A percentile compares a stretch with the other conserved stretches of the same genome.
phyloP scores from a whole-genome alignment of 2,329 filamentous ascomycete genomes.

The Cladosporium velox region DNA sequence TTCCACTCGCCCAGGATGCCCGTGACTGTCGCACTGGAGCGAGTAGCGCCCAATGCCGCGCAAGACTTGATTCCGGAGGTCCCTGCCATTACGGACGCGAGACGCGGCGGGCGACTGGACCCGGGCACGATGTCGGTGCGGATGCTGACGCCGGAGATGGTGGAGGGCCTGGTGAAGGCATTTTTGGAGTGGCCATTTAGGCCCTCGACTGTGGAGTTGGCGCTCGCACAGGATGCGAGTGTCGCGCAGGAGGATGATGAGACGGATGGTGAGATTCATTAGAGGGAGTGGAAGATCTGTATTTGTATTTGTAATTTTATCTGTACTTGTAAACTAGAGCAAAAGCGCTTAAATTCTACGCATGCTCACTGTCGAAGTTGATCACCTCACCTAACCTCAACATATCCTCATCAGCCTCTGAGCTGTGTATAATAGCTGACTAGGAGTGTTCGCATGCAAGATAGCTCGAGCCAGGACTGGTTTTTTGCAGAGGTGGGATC shows the following conservation, averaged over 20 bases:
- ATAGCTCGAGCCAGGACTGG: too few species aligned
- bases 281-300: not conserved
- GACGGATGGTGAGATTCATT: not conserved
- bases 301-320: not conserved
- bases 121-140: slow-evolving; percentile 50
- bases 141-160: slow-evolving; percentile 56
- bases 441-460: too few species aligned
- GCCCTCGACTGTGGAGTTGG: slow-evolving; percentile 31
- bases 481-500: too few species aligned
- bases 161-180: slow-evolving; percentile 59
- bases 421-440: too few species aligned
- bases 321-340: not conserved
- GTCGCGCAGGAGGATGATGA: slow-evolving; percentile 6
- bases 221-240: slow-evolving; percentile 17
- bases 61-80: slow-evolving; percentile 56
- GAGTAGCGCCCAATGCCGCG: slow-evolving; percentile 61
- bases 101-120: slow-evolving; percentile 49
- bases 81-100: slow-evolving; percentile 52
- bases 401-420: too few species aligned
- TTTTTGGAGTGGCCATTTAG: slow-evolving; percentile 68
- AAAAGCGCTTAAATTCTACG: not conserved
- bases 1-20: slow-evolving; percentile 39
- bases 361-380: not conserved
- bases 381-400: too few species aligned
- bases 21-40: slow-evolving; percentile 51